Conservation (phyloP, 371 early-diverging fungal species). For the Lichtheimia ornata region DNA sequence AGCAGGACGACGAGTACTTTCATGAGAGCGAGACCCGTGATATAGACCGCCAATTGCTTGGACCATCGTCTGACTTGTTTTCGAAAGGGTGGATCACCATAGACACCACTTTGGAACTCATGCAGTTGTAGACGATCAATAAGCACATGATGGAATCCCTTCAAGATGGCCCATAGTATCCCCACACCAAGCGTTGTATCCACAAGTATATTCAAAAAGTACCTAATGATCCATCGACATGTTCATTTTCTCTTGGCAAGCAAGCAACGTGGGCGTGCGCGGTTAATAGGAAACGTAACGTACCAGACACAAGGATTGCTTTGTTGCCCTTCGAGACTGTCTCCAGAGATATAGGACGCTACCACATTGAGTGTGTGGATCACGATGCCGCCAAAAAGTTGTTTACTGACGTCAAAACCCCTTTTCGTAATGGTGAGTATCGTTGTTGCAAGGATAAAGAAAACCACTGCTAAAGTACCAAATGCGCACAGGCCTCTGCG, state of each 20-base stretch:
- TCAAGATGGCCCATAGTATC: constrained; percentile 58
- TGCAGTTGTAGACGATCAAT: constrained; percentile 24
- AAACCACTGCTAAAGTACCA: constrained; percentile 44
- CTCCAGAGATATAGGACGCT: constrained; percentile 59
- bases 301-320: constrained; percentile 75
- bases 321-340: constrained; percentile 42
- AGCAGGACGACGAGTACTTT: constrained; percentile 56
- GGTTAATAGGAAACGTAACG: not conserved
- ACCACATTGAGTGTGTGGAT: constrained; percentile 65
- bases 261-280: not conserved
- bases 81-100: constrained; percentile 61
- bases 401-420: constrained; percentile 69
- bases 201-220: constrained; percentile 72
- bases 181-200: constrained; percentile 73
- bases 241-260: not conserved
- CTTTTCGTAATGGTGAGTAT: constrained; percentile 25
- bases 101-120: constrained; percentile 64
- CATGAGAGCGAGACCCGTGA: constrained; percentile 57
- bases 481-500: constrained; percentile 60
- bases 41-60: constrained; percentile 61
- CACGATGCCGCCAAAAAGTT: constrained; percentile 63
- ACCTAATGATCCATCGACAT: constrained; percentile 38
- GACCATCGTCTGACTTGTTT: constrained; percentile 54
- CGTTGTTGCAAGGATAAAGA: not conserved
- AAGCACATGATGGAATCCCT: constrained; percentile 42